These are phyloP conservation scores for Pseudohalonectria lignicola DNA, from an alignment of 2,329 filamentous ascomycete genomes.

Conservation along the genomic window DNA sequence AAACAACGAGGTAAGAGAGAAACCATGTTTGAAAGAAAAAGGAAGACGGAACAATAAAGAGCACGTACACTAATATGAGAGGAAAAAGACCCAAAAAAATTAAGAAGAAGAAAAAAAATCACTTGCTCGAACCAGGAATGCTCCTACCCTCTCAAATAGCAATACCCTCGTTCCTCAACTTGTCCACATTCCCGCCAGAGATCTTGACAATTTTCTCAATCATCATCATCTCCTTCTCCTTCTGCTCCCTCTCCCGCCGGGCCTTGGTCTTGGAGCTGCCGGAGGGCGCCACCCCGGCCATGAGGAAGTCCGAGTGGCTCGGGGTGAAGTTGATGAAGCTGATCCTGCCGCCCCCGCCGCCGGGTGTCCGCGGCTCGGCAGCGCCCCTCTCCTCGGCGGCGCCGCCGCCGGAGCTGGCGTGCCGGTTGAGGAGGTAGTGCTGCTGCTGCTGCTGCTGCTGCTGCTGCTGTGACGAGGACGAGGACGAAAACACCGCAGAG, in stretches of 20 bases:
- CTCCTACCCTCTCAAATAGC: no score
- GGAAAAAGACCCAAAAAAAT: constrained; percentile 2
- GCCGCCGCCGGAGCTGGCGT: constrained; percentile 13
- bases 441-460: neutral
- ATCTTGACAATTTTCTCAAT: constrained; percentile 59
- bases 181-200: constrained; percentile 56
- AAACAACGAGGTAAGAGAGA: neutral
- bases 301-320: constrained; percentile 63
- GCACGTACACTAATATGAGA: neutral
- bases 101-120: neutral
- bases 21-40: neutral
- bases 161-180: constrained; percentile 11
- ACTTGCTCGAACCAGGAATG: neutral
- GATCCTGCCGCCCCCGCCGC: constrained; percentile 21
- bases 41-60: neutral
- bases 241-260: constrained; percentile 77
- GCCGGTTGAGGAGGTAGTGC: neutral
- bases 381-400: constrained; percentile 8
- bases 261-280: constrained; percentile 92
- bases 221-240: constrained; percentile 55
- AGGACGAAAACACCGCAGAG: no score
- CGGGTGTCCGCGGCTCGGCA: constrained; percentile 3
- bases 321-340: constrained; percentile 89
- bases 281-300: constrained; percentile 84
- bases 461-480: neutral